phyloP scores from a whole-genome alignment of 1,139 yeast species.

The Taphrina pruni region DNA sequence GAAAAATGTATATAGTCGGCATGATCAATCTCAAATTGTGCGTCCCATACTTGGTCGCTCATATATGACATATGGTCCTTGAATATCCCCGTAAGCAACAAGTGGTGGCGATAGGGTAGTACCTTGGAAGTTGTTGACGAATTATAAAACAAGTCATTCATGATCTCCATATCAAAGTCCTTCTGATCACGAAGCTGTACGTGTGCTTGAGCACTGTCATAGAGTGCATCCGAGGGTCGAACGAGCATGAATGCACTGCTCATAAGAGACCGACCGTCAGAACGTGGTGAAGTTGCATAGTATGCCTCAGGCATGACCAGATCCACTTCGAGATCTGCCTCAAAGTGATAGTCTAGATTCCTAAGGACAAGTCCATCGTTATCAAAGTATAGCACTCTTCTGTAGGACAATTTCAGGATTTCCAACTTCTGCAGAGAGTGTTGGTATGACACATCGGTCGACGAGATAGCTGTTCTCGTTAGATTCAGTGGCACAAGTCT shows the following conservation, averaged over 20 bases:
- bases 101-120: constrained; percentile 4
- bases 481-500: neutral
- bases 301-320: constrained; percentile 23
- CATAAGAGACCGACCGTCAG: neutral
- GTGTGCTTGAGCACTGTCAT: constrained; percentile 2
- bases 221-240: constrained; percentile 4
- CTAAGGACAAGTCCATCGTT: constrained; percentile 18
- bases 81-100: constrained; percentile 17
- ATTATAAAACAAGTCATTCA: neutral
- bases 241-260: constrained; percentile 29
- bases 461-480: neutral
- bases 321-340: neutral
- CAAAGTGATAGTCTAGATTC: constrained; percentile 1
- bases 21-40: constrained; percentile 10
- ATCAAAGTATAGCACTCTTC: constrained; percentile 14
- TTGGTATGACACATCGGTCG: constrained; percentile 6
- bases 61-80: constrained; percentile 12
- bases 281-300: neutral
- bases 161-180: constrained; percentile 29
- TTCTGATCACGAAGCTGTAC: neutral
- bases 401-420: neutral
- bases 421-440: constrained; percentile 23
- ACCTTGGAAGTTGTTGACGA: neutral
- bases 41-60: constrained; percentile 3
- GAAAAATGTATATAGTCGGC: constrained; percentile 25